These are phyloP conservation scores for Wickerhamiella hasegawae DNA, from an alignment of 805 yeast species.

Conservation along the genomic window DNA sequence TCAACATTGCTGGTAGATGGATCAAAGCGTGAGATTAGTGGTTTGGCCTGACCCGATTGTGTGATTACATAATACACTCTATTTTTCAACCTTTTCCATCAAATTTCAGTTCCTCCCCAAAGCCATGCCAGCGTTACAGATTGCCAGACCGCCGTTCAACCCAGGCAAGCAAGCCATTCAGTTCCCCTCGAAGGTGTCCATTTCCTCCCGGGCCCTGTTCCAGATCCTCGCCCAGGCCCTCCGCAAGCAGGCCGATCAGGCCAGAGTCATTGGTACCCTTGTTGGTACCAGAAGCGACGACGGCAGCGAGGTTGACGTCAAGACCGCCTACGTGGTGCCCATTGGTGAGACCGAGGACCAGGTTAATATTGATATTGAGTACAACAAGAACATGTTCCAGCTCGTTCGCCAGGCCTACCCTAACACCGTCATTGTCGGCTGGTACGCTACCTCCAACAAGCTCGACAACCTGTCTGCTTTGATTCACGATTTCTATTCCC, in stretches of 20 bases:
- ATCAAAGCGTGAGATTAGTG: too few relatives aligned
- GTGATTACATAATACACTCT: too few relatives aligned
- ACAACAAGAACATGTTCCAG: conserved; percentile 53
- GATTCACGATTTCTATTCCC: conserved; percentile 68
- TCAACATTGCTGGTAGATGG: too few relatives aligned
- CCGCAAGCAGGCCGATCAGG: conserved; percentile 36
- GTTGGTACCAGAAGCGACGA: conserved; percentile 74
- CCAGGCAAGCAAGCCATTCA: conserved; percentile 13
- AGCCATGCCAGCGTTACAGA: too few relatives aligned
- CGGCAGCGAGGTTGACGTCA: conserved; percentile 56
- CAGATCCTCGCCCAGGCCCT: conserved; percentile 58
- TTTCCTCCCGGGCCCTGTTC: conserved; percentile 58
- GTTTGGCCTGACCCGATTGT: too few relatives aligned
- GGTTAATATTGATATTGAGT: conserved; percentile 60
- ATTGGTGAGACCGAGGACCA: conserved; percentile 62
- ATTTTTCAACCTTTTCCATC: too few relatives aligned
- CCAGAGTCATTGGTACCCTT: conserved; percentile 65
- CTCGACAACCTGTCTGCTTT: conserved; percentile 60
- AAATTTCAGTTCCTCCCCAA: too few relatives aligned
- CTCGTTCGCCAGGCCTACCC: conserved; percentile 67
- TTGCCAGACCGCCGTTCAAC: conserved; percentile 11
- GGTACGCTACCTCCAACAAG: conserved; percentile 48
- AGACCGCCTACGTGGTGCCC: conserved; percentile 69
- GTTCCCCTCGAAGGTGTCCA: conserved; percentile 26
- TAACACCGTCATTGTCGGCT: conserved; percentile 63